These are phyloP conservation scores for Dalbergia oliveri DNA, from an alignment of 306 rosid genomes.

Conservation along the genomic window DNA sequence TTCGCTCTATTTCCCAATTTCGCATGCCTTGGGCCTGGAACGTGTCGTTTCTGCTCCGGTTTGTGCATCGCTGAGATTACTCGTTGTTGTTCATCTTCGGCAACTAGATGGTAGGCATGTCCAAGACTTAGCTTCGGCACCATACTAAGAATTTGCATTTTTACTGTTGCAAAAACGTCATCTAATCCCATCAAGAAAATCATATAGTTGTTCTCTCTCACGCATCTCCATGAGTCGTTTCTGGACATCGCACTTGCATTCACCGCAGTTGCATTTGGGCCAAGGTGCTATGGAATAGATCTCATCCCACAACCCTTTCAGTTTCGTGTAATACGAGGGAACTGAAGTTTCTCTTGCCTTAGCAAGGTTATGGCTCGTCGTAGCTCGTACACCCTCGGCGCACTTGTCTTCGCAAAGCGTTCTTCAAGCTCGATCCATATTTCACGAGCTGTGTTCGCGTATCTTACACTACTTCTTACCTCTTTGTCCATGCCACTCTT, in stretches of 20 bases:
- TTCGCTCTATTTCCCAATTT: not conserved
- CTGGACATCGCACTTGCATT: too few species aligned
- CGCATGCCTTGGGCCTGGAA: not conserved
- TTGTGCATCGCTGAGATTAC: not conserved
- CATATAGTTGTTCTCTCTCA: too few species aligned
- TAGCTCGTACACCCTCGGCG: not conserved
- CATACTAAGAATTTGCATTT: too few species aligned
- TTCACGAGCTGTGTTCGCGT: not conserved
- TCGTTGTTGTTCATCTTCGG: not conserved
- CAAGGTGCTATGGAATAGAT: not conserved
- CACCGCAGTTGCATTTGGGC: too few species aligned
- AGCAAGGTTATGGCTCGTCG: too few species aligned
- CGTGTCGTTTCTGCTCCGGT: not conserved
- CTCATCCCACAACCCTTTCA: not conserved
- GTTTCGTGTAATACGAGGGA: not conserved
- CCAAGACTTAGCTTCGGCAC: not conserved
- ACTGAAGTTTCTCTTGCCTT: not conserved
- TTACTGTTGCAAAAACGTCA: too few species aligned
- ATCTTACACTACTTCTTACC: not conserved
- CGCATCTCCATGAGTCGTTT: too few species aligned
- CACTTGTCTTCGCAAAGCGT: not conserved
- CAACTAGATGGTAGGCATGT: not conserved
- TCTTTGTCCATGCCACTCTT: too few species aligned
- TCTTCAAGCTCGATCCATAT: not conserved
- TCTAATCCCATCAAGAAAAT: too few species aligned